Evolutionary conservation across 2,329 filamentous ascomycete genomes (phyloP).

Genomic region (Claviceps cyperi): DNA sequence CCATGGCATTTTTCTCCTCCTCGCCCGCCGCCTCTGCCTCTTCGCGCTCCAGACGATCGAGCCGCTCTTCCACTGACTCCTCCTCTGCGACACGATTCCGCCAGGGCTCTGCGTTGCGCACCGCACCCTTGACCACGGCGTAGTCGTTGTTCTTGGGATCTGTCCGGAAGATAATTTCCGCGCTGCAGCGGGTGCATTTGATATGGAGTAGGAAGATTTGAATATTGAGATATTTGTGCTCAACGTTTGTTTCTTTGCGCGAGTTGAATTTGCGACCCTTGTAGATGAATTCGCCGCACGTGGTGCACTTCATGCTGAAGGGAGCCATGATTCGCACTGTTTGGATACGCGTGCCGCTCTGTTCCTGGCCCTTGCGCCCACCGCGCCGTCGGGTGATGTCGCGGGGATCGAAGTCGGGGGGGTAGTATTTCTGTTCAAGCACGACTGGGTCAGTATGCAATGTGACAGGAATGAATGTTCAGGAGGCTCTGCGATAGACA

Average conservation of each 20-base stretch:
- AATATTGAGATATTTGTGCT: conserved; percentile 80
- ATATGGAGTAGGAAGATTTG: conserved; percentile 75
- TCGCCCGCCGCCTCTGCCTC: conserved; percentile 47
- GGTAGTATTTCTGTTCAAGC: conserved; percentile 37
- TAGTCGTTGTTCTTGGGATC: conserved; percentile 96
- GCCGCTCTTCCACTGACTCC: conserved; percentile 75
- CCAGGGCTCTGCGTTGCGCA: conserved; percentile 92
- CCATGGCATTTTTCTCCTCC: conserved; percentile 81
- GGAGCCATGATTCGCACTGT: conserved; percentile 70
- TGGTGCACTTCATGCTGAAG: conserved; percentile 28
- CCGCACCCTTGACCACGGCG: conserved; percentile 62
- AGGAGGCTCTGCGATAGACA: no score
- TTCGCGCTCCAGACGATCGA: conserved; percentile 72
- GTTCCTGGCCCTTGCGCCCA: conserved; percentile 20
- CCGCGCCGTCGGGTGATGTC: conserved; percentile 58
- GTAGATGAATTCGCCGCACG: conserved; percentile 67
- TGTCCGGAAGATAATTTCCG: conserved; percentile 84
- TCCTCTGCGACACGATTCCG: conserved; percentile 44
- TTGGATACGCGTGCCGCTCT: conserved; percentile 64
- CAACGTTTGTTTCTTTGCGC: conserved; percentile 75
- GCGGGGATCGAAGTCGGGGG: conserved; percentile 80
- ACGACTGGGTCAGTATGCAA: not conserved
- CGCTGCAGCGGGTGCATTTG: conserved; percentile 71
- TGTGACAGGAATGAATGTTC: not conserved
- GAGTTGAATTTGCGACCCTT: conserved; percentile 93